A percentile compares a stretch with the other conserved stretches of the same genome.
phyloP scores from a whole-genome alignment of 495 filamentous ascomycete genomes.

The Penicillium crystallinum region DNA sequence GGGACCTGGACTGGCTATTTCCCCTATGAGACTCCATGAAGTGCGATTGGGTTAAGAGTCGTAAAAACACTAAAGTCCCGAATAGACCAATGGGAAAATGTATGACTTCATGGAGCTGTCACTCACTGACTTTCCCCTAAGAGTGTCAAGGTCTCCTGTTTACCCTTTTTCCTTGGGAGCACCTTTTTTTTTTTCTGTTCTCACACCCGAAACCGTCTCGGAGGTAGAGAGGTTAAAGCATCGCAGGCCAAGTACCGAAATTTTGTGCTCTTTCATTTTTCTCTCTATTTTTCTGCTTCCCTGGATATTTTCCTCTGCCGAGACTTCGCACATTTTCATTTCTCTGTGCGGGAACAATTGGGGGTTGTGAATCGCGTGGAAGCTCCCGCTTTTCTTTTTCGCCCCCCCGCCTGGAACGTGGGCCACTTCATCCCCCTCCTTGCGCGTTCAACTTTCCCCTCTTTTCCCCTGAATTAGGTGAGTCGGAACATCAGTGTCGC shows the following conservation, averaged over 20 bases:
- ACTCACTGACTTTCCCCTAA: not conserved
- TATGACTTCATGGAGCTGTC: conserved; percentile 17
- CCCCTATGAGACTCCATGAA: too few species aligned
- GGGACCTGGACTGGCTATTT: not conserved
- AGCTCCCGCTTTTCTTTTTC: conserved; percentile 8
- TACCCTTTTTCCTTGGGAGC: not conserved
- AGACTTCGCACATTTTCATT: not conserved
- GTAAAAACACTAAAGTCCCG: not conserved
- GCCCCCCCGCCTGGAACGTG: conserved; percentile 10
- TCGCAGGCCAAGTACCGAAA: not conserved
- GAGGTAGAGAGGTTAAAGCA: not conserved
- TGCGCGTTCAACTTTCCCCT: not conserved
- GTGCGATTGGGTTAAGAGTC: too few species aligned
- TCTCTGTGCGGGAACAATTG: conserved; percentile 7
- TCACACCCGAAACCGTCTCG: not conserved
- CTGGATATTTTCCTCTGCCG: conserved; percentile 1
- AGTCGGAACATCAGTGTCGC: too few species aligned
- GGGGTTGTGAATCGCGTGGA: conserved; percentile 5
- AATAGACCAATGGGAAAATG: not conserved
- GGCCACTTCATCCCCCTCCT: conserved; percentile 5
- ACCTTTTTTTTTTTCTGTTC: not conserved
- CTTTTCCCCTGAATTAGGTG: conserved; percentile 5
- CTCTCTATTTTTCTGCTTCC: conserved; percentile 11
- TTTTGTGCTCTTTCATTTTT: not conserved
- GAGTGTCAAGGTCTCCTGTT: too few species aligned